Evolutionary conservation across 2,329 filamentous ascomycete species (phyloP), one percentile per base, ranked within the genome.

Genomic region (Sporothrix schenckii): DNA sequence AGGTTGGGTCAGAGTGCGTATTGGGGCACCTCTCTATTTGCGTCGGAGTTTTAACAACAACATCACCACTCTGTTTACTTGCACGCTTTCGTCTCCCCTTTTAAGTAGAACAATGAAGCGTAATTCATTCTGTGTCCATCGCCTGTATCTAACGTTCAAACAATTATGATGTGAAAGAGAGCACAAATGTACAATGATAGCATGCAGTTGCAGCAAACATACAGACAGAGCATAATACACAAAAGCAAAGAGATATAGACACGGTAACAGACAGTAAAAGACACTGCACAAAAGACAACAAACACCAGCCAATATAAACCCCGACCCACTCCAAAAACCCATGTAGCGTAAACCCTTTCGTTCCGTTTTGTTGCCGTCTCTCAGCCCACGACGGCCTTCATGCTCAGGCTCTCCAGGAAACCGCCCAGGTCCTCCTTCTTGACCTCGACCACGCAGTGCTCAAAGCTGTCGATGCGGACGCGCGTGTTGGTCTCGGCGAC

Each of bases 381-480:
- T 49, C 78, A 90, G 56, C 88, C 87, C 69, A 90, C 91, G 21
- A 98, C 93, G 70, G 89, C 89, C 85, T 96, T 97, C 86, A 93
- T 90, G 80, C 94, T 97, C 78, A 99, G 80, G 70, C 91, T 90
- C 82, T 99, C 95, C 74, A 99, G 83, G 79, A 99, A 99, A 0
- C 91, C 92, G 19, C 89, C 88, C 39, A 99, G 82, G 80, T 98
- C 95, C 78, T 98, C 95, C 83, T 97, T 97, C 81, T 90, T 90
- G n/a, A 99, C 94, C 79, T 99, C 95, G 61, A 98, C 94, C 9
- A 98, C 95, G 77, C 93, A 97, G 79, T 97, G 92, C 80, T 99
- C 95, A 77, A 99, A 99, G 79, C 92, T 96, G 80, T 99, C 95
- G 77, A 97, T 96, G 72, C 93, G 85, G 24, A 98, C 93, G 19